These are phyloP conservation scores for Cyberlindnera xishuangbannaensis DNA, from an alignment of 805 yeast species.

Conservation along the genomic window DNA sequence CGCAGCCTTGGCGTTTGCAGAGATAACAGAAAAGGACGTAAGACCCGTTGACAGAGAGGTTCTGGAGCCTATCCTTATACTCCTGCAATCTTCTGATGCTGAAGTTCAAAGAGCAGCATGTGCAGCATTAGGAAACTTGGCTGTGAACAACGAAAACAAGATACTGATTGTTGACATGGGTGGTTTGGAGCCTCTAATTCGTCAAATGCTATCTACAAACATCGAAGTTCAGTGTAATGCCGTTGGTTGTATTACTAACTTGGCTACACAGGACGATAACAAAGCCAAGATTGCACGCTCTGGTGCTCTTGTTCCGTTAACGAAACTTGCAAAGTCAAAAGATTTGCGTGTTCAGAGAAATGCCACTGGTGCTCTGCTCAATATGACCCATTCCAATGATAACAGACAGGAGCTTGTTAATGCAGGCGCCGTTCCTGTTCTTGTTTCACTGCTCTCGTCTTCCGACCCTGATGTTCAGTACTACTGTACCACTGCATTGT, in stretches of 20 bases:
- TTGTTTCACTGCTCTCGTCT: conserved; percentile 79
- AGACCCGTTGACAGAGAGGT: conserved; percentile 88
- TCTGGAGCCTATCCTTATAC: conserved; percentile 84
- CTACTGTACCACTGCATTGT: conserved; percentile 94
- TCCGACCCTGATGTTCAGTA: conserved; percentile 96
- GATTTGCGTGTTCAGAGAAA: conserved; percentile 96
- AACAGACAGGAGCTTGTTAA: conserved; percentile 94
- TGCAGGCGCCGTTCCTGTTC: conserved; percentile 97
- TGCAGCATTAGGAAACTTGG: conserved; percentile 97
- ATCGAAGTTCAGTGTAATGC: conserved; percentile 99
- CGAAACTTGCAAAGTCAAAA: conserved; percentile 88
- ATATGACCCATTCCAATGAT: conserved; percentile 97
- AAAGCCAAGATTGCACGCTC: conserved; percentile 93
- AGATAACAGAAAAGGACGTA: conserved; percentile 94
- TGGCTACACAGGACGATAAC: conserved; percentile 97
- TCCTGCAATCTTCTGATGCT: conserved; percentile 80
- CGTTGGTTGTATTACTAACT: conserved; percentile 96
- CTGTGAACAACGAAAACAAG: conserved; percentile 94
- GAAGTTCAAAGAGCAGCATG: conserved; percentile 99
- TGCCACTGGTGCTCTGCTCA: conserved; percentile 95
- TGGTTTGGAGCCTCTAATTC: conserved; percentile 90
- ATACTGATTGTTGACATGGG: conserved; percentile 95
- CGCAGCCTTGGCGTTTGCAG: conserved; percentile 98
- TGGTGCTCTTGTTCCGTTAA: conserved; percentile 92
- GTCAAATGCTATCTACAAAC: conserved; percentile 96